Evolutionary conservation across 495 filamentous ascomycete species (phyloP).

Genomic region (Schizothecium vesticola): DNA sequence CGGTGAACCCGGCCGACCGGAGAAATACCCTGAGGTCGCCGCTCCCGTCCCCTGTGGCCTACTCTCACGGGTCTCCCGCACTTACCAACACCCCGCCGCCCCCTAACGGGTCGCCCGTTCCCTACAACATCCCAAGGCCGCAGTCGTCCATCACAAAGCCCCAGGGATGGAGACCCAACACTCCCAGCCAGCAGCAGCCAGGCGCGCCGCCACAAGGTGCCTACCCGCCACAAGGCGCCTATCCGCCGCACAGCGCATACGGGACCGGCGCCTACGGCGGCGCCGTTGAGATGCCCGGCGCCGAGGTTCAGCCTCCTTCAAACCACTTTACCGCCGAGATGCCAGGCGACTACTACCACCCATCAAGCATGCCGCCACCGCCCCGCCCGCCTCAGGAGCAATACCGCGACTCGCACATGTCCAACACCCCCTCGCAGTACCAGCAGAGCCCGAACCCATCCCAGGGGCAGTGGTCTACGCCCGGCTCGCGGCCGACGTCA

Average conservation of each 20-base stretch:
- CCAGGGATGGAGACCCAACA: slow-evolving; percentile 17
- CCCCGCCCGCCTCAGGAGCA: slow-evolving; percentile 4
- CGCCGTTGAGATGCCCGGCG: slow-evolving; percentile 23
- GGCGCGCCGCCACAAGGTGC: neutral
- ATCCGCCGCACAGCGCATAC: neutral
- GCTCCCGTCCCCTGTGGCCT: slow-evolving; percentile 30
- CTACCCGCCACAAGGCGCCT: neutral
- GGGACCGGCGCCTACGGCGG: slow-evolving; percentile 11
- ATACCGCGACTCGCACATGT: slow-evolving; percentile 28
- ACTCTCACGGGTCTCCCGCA: slow-evolving; percentile 21
- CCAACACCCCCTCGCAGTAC: slow-evolving; percentile 22
- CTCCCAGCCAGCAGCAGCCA: slow-evolving; percentile 15
- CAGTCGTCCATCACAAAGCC: slow-evolving; percentile 16
- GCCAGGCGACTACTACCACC: slow-evolving; percentile 42
- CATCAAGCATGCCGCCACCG: slow-evolving; percentile 16
- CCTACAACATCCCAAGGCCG: slow-evolving; percentile 40
- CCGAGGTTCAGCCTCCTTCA: slow-evolving; percentile 2
- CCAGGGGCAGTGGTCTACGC: slow-evolving; percentile 21
- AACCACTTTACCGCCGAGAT: slow-evolving; percentile 37
- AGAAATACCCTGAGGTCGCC: slow-evolving; percentile 27
- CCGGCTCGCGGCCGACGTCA: slow-evolving; percentile 31
- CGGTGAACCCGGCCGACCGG: slow-evolving; percentile 41
- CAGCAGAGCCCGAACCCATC: slow-evolving; percentile 30
- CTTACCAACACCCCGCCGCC: slow-evolving; percentile 22
- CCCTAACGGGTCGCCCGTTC: slow-evolving; percentile 31